Evolutionary conservation across 2,329 filamentous ascomycete genomes (phyloP).

Genomic region (Talaromyces piceae): DNA sequence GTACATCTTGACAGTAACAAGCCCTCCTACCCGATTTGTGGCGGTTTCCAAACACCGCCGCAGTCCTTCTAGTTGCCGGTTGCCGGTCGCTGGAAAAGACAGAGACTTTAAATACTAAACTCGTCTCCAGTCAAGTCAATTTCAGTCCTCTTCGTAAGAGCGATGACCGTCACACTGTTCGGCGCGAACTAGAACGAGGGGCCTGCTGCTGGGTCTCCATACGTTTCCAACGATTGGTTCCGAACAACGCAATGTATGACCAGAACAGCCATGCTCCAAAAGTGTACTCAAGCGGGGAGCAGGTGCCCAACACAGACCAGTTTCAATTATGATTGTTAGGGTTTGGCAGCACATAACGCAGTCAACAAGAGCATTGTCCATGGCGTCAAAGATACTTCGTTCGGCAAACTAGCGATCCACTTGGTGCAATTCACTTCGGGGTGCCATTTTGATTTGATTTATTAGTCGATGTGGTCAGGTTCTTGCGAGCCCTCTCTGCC

Average conservation of each 20-base stretch:
- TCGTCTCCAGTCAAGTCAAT: too few relatives aligned
- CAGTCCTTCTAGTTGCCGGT: neutral
- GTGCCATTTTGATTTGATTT: neutral
- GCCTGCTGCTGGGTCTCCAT: too few relatives aligned
- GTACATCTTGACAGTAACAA: neutral
- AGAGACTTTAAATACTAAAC: too few relatives aligned
- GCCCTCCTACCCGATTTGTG: neutral
- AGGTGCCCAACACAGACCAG: neutral
- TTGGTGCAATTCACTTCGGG: neutral
- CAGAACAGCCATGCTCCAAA: neutral
- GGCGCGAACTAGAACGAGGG: too few relatives aligned
- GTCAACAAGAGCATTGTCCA: neutral
- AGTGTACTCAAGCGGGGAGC: neutral
- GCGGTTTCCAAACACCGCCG: neutral
- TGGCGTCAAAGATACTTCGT: neutral
- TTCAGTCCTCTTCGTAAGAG: too few relatives aligned
- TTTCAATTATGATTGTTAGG: neutral
- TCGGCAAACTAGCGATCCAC: neutral
- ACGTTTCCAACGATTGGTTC: too few relatives aligned
- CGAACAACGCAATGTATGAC: too few relatives aligned
- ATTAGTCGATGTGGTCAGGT: neutral
- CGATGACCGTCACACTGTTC: too few relatives aligned
- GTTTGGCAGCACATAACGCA: neutral
- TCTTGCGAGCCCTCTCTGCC: conserved; percentile 28
- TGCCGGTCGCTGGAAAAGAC: too few relatives aligned